Evolutionary conservation across 192 early-diverging fungal species (phyloP), one percentile per base, ranked within the genome.

Genomic region (Coemansia interrupta): DNA sequence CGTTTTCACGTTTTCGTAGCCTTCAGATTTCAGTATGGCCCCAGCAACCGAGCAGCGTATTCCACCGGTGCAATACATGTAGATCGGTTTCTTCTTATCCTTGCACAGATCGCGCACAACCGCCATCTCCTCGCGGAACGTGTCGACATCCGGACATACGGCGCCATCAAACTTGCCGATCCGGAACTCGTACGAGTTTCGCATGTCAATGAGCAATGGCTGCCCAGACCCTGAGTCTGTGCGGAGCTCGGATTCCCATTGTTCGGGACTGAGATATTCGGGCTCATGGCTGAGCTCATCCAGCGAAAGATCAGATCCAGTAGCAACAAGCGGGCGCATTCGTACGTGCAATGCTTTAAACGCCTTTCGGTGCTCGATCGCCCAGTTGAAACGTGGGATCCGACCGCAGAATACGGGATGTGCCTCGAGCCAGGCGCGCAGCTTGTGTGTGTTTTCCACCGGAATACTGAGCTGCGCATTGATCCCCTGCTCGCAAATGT

Each of bases 31-130:
- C 7, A 91, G 74, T 6, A 90, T 75, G 11, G 90, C 88, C 5
- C 90, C 90, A n/a, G 90, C 88, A 20, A 87, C 84, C 5, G 87
- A 85, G 54, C 90, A 91, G 15, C 90, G 80, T 49, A 91, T 91
- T n/a, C 90, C 90, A 28, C 89, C 89, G 5, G 90, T 90, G 66
- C 90, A 91, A 55, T 91, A 91, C 90, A 91, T 91, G 64, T 82
- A 87, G 6, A 91, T 82, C 14, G 87, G 85, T 47, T 85, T 72
- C 36, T 84, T 76, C 32, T 79, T 71, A 24, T 77, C 64, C 38
- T 67, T 45, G 52, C 80, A 82, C 59, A 91, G 77, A 0, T 80
- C 74, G 20, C 85, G 73, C 82, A 91, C 86, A 0, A 69, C 80
- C 7, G 71, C 77, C 56, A 91, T 80, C 22, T 85, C 86, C 17